Percentiles rank a stretch among this genome's conserved stretches.
Evolutionary conservation across 1,284 basidiomycete species (phyloP).

Genomic region (Apiotrichum brassicae): DNA sequence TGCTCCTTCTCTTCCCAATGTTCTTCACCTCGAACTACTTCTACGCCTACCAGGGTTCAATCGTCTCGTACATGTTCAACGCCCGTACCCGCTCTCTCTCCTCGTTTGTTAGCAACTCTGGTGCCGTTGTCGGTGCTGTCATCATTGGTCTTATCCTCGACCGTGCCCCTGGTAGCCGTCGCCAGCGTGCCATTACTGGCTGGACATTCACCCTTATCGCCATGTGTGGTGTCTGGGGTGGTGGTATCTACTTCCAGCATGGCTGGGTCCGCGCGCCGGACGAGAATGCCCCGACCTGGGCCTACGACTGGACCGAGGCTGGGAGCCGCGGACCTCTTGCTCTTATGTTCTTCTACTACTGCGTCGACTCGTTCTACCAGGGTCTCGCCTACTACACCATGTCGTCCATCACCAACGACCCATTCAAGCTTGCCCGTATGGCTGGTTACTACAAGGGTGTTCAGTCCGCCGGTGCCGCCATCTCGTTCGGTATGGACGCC

Average conservation of each 20-base stretch:
- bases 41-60: constrained; percentile 26
- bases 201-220: constrained; percentile 24
- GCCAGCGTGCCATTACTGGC: constrained; percentile 29
- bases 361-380: constrained; percentile 44
- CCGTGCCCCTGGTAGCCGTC: constrained; percentile 28
- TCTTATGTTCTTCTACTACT: constrained; percentile 30
- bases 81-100: constrained; percentile 36
- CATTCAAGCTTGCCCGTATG: constrained; percentile 41
- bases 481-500: constrained; percentile 54
- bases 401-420: constrained; percentile 29
- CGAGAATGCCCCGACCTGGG: neutral
- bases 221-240: constrained; percentile 33
- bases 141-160: constrained; percentile 40
- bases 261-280: constrained; percentile 6
- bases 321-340: constrained; percentile 4
- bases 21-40: constrained; percentile 24
- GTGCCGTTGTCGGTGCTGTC: constrained; percentile 36
- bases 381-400: constrained; percentile 42
- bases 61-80: constrained; percentile 33
- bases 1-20: constrained; percentile 36
- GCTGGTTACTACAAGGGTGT: constrained; percentile 46
- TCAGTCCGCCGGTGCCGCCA: constrained; percentile 45
- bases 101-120: constrained; percentile 30
- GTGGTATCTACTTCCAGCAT: constrained; percentile 33
- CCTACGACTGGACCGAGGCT: neutral